Base-by-base conservation (phyloP, 495 filamentous ascomycete genomes). In the Aspergillus sparsus region DNA sequence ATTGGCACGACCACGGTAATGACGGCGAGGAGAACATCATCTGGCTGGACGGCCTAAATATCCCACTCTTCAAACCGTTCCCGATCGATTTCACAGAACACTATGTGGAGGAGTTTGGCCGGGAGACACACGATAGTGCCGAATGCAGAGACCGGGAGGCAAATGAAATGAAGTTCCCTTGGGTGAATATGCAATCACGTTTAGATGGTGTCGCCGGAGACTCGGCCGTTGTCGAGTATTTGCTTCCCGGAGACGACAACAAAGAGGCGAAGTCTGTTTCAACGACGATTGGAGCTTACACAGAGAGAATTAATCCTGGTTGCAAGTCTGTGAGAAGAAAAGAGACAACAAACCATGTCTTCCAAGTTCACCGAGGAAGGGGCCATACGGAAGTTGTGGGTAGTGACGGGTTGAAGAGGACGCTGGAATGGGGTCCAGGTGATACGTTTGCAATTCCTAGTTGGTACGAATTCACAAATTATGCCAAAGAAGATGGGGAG, bases 1-100 rank as follows among this genome's bases (percentile, higher is more conserved):
- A 54, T 39, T 54, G 51, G 51, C 51, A 54, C 11, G 51, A 54
- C 16, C 51, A 54, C 21, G 51, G 51, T 3, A 54, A 54, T 18
- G 33, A 36, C 4, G 15, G n/a, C 32, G 27, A 32, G 12, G 32
- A 54, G 9, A 12, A 16, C 5, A 18, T 54, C 7, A 39, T 54
- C 1, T 54, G 51, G 51, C n/a, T 54, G 32, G 51, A 54, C 34
- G 27, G 15, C 32, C 51, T 36, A 3, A 54, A 54, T 32, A 27
- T 54, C n/a, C 51, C 51, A 4, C 51, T 54, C 2, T 54, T 54
- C 51, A 12, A 32, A 15, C 18, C 15, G 2, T 16, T 39, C 9
- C 51, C 33, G 1, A 34, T 54, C 2, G 13, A 54, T 39, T 54
- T 54, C 15, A 32, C 32, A 12, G 51, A 54, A 18, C n/a, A 32